A percentile compares a stretch with the other conserved stretches of the same genome.
Conservation (phyloP, 768 basidiomycete species). For the Neoboletus subvelutipes region DNA sequence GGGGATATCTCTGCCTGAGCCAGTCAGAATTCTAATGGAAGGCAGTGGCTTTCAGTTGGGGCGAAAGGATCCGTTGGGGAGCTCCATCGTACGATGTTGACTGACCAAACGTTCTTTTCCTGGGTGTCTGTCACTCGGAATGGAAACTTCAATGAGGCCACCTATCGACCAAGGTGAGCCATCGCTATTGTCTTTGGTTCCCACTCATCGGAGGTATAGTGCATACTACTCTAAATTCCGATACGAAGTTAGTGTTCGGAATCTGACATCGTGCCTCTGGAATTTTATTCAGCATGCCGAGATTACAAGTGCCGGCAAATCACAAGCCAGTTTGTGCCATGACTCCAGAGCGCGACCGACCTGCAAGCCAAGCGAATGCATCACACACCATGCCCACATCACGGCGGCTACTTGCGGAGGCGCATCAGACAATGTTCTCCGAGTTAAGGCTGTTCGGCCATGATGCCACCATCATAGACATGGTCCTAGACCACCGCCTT, state of each 20-base stretch:
- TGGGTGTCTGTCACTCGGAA: conserved; percentile 6
- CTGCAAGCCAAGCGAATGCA: neutral
- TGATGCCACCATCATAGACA: conserved; percentile 45
- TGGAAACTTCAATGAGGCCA: conserved; percentile 13
- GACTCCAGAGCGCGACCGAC: neutral
- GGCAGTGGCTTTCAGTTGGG: neutral
- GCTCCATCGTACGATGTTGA: conserved; percentile 6
- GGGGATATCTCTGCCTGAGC: neutral
- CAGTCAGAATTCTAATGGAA: conserved; percentile 9
- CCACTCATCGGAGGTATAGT: conserved; percentile 12
- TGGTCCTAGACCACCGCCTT: conserved; percentile 40
- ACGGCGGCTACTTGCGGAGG: conserved; percentile 27
- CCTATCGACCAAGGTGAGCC: conserved; percentile 19
- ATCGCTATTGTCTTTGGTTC: conserved; percentile 17
- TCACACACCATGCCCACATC: conserved; percentile 4
- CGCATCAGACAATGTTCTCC: conserved; percentile 28
- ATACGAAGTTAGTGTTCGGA: conserved; percentile 8
- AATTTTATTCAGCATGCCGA: conserved; percentile 13
- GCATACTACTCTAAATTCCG: neutral
- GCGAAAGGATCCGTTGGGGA: neutral
- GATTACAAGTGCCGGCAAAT: neutral
- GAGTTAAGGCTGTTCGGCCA: conserved; percentile 33
- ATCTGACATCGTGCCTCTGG: neutral
- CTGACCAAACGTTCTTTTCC: neutral
- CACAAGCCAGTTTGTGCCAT: neutral